These are phyloP conservation scores for Hyphodiscus sp. DNA, from an alignment of 2,329 filamentous ascomycete species.

Conservation along the genomic window DNA sequence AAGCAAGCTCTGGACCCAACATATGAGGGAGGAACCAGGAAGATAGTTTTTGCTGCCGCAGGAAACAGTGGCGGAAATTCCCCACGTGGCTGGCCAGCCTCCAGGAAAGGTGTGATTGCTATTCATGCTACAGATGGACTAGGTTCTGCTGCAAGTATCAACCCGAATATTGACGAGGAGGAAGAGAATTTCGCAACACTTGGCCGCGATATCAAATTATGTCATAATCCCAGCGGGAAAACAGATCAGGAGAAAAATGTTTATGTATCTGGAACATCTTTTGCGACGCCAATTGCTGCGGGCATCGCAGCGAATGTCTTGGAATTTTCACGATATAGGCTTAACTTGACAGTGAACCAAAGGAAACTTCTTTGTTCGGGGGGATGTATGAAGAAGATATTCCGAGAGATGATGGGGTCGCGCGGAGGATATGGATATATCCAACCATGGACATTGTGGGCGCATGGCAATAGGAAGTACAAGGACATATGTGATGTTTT, in stretches of 20 bases:
- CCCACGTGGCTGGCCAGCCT: too few relatives aligned
- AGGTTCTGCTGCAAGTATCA: slow-evolving; percentile 6
- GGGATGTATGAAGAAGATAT: too few relatives aligned
- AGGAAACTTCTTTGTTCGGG: too few relatives aligned
- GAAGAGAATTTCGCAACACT: slow-evolving; percentile 14
- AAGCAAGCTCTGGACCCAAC: background rate
- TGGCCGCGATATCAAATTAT: slow-evolving; percentile 12
- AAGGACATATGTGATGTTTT: too few relatives aligned
- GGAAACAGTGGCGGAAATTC: background rate
- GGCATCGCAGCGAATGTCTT: slow-evolving; percentile 16
- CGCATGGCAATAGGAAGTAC: too few relatives aligned
- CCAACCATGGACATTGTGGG: too few relatives aligned
- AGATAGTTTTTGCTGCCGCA: slow-evolving; percentile 7
- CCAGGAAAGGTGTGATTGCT: too few relatives aligned
- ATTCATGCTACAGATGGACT: too few relatives aligned
- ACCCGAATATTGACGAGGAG: slow-evolving; percentile 4
- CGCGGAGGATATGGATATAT: too few relatives aligned
- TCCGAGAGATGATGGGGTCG: too few relatives aligned
- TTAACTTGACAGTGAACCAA: too few relatives aligned
- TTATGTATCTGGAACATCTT: slow-evolving; percentile 14
- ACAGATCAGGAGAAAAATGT: background rate
- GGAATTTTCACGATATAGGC: background rate
- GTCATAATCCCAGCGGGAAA: slow-evolving; percentile 5
- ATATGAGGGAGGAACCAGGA: background rate
- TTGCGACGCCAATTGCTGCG: slow-evolving; percentile 18